Base-by-base conservation (phyloP, 2,329 filamentous ascomycete genomes). In the Aurifilum marmelostoma region DNA sequence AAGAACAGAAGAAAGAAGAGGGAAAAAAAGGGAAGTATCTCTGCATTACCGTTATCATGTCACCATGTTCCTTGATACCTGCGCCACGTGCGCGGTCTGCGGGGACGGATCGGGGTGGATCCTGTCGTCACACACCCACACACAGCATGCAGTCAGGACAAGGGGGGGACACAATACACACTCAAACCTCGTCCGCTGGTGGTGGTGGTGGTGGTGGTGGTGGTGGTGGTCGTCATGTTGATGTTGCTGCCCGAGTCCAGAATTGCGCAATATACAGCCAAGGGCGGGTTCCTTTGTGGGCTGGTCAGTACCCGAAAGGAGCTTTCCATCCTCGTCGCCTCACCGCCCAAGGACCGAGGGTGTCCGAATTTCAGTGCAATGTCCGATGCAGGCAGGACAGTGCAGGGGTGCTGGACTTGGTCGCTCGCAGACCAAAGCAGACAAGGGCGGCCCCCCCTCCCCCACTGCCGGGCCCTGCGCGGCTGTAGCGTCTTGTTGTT, bases 351-450 rank as follows among this genome's bases (percentile, higher is more conserved):
- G 41, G 41, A 21, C n/a, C 37, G 29, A 37, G 16, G 29, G 24
- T 24, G 21, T 39, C 61, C 61, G 61, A 63, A 63, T 65, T 65
- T 21, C 47, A 65, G 63, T 37, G 21, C 63, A 39, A 65, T 39
- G 63, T 65, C 63, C 63, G 63, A 65, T 56, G 63, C 63, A 27
- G 32, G 47, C 47, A 65, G n/a, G n/a, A n/a, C n/a, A n/a, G n/a
- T n/a, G n/a, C n/a, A n/a, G 29, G 47, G 63, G 41, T 54, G 9
- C 11, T 62, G 39, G 34, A 12, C 24, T 34, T 32, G 59, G 4
- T 34, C 43, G 59, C 52, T 32, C 52, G 52, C 52, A 56, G 52
- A 29, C 27, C 5, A 18, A 56, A 56, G 52, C 52, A 56, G 52
- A 29, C 52, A 56, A 54, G 24, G 34, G 34, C 8, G 5, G 18